phyloP scores from a whole-genome alignment of 169 alveolate genomes.

The Plasmodium cynomolgi region DNA sequence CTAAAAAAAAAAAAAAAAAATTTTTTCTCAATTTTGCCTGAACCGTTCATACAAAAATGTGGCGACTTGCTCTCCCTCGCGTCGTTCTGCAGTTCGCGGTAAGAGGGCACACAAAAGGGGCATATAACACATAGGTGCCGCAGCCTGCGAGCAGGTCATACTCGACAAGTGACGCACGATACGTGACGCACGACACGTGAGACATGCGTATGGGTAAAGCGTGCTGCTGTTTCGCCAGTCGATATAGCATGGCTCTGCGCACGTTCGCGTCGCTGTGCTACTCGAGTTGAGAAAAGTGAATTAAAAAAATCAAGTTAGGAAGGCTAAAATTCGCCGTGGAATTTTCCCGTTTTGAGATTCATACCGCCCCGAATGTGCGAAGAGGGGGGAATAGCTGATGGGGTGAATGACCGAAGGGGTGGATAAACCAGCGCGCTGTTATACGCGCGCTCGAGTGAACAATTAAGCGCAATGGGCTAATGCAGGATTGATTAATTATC shows the following conservation, averaged over 20 bases:
- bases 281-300: neutral
- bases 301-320: neutral
- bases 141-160: neutral
- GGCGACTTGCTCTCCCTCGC: neutral
- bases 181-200: neutral
- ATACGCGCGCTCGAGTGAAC: neutral
- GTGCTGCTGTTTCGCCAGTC: neutral
- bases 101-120: neutral
- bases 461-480: neutral
- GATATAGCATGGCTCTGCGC: neutral
- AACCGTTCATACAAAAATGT: constrained; percentile 2
- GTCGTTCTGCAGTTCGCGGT: neutral
- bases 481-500: neutral
- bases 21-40: constrained; percentile 12
- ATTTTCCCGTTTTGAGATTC: neutral
- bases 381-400: neutral
- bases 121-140: neutral
- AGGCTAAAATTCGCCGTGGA: neutral
- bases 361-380: neutral
- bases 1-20: too few species aligned
- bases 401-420: neutral
- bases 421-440: neutral
- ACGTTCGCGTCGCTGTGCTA: neutral
- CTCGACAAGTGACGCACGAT: neutral
- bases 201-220: neutral